Base-by-base conservation (phyloP, 192 early-diverging fungal species). In the Umbelopsis isabellina region DNA sequence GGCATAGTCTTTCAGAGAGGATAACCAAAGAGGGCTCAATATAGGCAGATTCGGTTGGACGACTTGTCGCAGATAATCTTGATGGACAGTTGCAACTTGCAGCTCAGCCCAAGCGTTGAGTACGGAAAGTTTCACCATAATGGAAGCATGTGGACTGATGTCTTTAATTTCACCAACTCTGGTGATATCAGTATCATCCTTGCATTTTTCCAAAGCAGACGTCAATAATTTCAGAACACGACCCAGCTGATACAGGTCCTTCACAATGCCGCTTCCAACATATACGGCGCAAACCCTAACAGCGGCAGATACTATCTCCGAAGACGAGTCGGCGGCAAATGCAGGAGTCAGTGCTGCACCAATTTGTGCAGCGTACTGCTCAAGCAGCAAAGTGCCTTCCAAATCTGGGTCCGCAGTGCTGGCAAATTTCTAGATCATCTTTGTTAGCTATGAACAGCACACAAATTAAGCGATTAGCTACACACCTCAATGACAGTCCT, bases 351-450 rank as follows among this genome's bases (percentile, higher is more conserved):
- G 84, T 3, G 97, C 94, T 2, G 97, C 91, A 30, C 86, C 90
- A 51, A 99, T 92, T 75, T 98, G 97, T 0, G 96, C 95, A 48
- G 95, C 92, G 78, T 97, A 98, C 66, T 98, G 95, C 67, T 91
- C 92, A 58, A 99, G 82, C 0, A 98, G 75, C 0, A 91, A 83
- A 51, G 91, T 88, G 46, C 89, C 96, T 16, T 90, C 91, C 65
- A 91, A 88, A 49, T 95, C 95, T 3, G 98, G 96, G 82, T 99
- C 98, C n/a, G 83, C 81, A 0, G 92, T 90, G 12, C 75, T 66
- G 15, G 87, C 69, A 78, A 93, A 98, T 78, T 84, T 80, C 76
- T 80, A 35, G 30, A 74, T 12, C 18, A 48, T 12, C 5, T 41
- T 10, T 41, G 6, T 41, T 10, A 41, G 37, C 6, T 10, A 68